phyloP scores from a whole-genome alignment of 1,284 basidiomycete species.

The Paramarasmius palmivorus region DNA sequence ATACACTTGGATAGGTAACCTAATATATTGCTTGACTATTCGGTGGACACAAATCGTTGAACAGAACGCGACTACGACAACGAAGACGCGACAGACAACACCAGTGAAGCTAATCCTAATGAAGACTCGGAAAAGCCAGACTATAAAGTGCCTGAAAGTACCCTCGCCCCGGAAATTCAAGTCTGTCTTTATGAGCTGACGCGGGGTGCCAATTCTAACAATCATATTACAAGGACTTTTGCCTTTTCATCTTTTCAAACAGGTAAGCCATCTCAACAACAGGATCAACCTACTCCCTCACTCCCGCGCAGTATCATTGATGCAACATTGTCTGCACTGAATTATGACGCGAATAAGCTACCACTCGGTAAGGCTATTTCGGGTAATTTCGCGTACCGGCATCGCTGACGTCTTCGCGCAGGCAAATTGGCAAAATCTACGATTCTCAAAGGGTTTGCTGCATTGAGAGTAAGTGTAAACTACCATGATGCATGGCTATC shows the following conservation, averaged over 20 bases:
- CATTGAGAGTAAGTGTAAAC: constrained; percentile 48
- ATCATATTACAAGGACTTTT: constrained; percentile 38
- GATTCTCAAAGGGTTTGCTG: constrained; percentile 57
- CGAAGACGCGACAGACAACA: constrained; percentile 35
- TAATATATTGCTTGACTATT: not conserved
- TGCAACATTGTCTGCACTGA: constrained; percentile 63
- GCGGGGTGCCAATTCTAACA: not conserved
- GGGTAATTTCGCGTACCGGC: not conserved
- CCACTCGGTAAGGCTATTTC: constrained; percentile 47
- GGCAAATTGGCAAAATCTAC: constrained; percentile 59
- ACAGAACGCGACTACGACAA: constrained; percentile 53
- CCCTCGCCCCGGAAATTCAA: constrained; percentile 48
- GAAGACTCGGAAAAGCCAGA: constrained; percentile 39
- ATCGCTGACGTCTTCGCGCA: constrained; percentile 20
- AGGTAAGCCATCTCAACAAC: constrained; percentile 30
- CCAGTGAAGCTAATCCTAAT: constrained; percentile 18
- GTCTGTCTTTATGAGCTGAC: constrained; percentile 24
- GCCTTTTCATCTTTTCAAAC: constrained; percentile 57
- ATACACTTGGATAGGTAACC: constrained; percentile 57
- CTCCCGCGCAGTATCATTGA: constrained; percentile 46
- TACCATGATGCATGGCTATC: not conserved
- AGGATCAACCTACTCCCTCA: not conserved
- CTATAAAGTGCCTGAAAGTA: constrained; percentile 48
- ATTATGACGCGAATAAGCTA: constrained; percentile 70
- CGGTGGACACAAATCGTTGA: not conserved